phyloP scores from a whole-genome alignment of 257 asterid genomes.

The Solanum piurae region DNA sequence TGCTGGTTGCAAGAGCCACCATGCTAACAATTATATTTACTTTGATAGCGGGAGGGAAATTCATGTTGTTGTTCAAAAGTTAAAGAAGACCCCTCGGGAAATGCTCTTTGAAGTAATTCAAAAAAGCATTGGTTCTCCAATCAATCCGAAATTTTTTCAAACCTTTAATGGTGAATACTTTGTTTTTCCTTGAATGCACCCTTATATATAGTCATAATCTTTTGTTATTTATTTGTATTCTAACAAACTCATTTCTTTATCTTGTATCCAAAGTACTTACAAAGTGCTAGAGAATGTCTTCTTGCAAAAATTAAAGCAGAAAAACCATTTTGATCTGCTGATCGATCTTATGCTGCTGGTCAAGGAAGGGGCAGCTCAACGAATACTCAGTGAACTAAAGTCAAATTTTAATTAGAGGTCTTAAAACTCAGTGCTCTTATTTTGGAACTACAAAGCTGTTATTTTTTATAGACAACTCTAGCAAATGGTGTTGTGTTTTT shows the following conservation, averaged over 20 bases:
- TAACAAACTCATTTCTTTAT: background rate
- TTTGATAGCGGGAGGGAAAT: constrained; percentile 70
- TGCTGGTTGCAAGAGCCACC: constrained; percentile 76
- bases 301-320: constrained; percentile 27
- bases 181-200: background rate
- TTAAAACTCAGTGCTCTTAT: background rate
- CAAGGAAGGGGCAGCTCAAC: no score
- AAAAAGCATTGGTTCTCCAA: constrained; percentile 44
- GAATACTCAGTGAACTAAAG: background rate
- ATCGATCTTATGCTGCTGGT: background rate
- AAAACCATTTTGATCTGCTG: constrained; percentile 19
- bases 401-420: background rate
- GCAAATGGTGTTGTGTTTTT: background rate
- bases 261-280: constrained; percentile 41
- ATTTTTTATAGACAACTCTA: background rate
- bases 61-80: constrained; percentile 62
- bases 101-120: constrained; percentile 47
- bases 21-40: constrained; percentile 75
- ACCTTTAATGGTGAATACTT: constrained; percentile 57
- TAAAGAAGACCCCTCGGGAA: constrained; percentile 61
- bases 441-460: no score
- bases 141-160: constrained; percentile 47
- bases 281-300: constrained; percentile 37
- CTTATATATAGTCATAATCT: no score
- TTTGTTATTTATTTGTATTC: background rate